Base-by-base conservation (phyloP, 441 rosid genomes). In the Brassica balearica region DNA sequence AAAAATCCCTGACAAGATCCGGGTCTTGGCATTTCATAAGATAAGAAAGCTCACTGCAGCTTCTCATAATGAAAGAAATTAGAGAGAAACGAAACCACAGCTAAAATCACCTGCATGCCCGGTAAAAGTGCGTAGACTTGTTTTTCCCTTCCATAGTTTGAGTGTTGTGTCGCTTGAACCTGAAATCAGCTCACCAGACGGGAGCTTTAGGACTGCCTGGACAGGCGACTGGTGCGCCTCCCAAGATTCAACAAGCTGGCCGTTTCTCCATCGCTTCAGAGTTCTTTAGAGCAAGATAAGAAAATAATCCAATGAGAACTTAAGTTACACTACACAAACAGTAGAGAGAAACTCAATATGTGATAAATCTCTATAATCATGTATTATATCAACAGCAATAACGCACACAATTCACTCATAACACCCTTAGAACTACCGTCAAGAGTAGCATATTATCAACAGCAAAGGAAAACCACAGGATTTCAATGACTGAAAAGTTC, bases 141-240 rank as follows among this genome's bases (percentile, higher is more conserved):
- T 88, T 85, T 67, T 94, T 64, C 98, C 99, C 83, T 83, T 94
- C 99, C 98, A 94, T 82, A 94, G 93, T 85, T 92, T 92, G 76
- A 96, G 73, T 53, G 93, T 92, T 36, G 86, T 82, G 83, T 94
- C 99, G 74, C 90, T 94, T 69, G 98, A 94, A 77, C 98, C 98
- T 84, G 98, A 88, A 80, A 94, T 95, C 73, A 96, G 88, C 90
- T 94, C 98, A 25, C 97, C 97, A 3, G 99, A 91, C 68, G 94
- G 86, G 43, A 96, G 82, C 91, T 86, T 96, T 68, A 90, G 73
- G 32, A 96, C 89, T 64, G 99, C 85, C 84, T 92, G 98, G 53
- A 96, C 70, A 59, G 98, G 91, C 51, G 94, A 86, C 80, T 96
- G 86, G 81, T 96, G 98, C 66, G 98, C 95, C 83, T 91, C 95